Evolutionary conservation across 768 basidiomycete species (phyloP), one percentile per base, ranked within the genome.

Genomic region (Cyathus striatus): DNA sequence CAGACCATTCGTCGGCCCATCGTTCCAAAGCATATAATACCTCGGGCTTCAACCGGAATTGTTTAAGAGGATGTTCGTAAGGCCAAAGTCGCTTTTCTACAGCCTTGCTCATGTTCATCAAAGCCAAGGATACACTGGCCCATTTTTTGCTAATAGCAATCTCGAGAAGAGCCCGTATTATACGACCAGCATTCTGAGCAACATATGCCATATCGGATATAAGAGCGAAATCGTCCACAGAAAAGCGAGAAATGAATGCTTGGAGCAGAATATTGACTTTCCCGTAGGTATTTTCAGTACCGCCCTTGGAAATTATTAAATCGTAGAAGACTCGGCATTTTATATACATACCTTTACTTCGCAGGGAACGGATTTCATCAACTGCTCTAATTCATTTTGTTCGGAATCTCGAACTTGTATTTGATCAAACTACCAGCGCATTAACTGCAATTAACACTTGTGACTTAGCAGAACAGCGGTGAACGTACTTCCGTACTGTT

Each of bases 231-330:
- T 99, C 96, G 47, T 96, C 87, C 12, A 96, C 69, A n/a, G 70
- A 67, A 34, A 79, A 73, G 36, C 76, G 68, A 26, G 92, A 96
- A 49, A 99, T 91, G 61, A 79, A 89, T 1, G 80, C 86, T 64
- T 99, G 96, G 17, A 99, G 70, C 14, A 98, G 74, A 47, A 98
- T 89, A 60, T 97, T 98, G 64, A 94, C 92, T 66, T 99, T 99
- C 38, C 90, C 62, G 70, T 79, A 64, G 46, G 75, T 67, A 6
- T 63, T 69, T 44, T 71, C 65, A 6, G 65, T 59, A 14, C 68
- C 87, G 13, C 79, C 85, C 85, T 92, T 7, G n/a, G n/a, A 30
- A 34, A 23, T 24, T n/a, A n/a, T n/a, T n/a, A n/a, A n/a, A n/a
- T n/a, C n/a, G n/a, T n/a, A n/a, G n/a, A n/a, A n/a, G n/a, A n/a